These are phyloP conservation scores for Aureobasidium subglaciale DNA, from an alignment of 2,329 filamentous ascomycete genomes.

Conservation along the genomic window DNA sequence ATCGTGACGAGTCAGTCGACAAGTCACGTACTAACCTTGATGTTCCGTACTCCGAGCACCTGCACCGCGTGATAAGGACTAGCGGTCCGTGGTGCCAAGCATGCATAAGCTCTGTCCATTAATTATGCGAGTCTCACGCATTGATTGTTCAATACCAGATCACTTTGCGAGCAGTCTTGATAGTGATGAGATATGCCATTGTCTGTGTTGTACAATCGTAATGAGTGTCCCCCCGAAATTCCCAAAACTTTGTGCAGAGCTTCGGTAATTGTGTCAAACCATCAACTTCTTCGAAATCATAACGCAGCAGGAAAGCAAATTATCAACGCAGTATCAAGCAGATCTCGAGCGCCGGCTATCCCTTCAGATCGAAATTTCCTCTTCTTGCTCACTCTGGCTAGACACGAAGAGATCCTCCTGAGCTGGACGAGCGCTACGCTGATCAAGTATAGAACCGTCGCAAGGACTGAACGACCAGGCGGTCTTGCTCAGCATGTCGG, in stretches of 20 bases:
- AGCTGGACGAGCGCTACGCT: background rate
- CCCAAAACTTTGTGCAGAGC: too few relatives aligned
- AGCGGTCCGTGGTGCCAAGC: background rate
- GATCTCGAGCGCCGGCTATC: too few relatives aligned
- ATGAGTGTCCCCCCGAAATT: too few relatives aligned
- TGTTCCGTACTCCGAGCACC: too few relatives aligned
- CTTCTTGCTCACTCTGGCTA: background rate
- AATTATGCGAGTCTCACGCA: too few relatives aligned
- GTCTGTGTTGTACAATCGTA: too few relatives aligned
- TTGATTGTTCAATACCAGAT: too few relatives aligned
- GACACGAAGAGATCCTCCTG: background rate
- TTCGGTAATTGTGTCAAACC: background rate
- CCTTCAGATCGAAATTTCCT: too few relatives aligned
- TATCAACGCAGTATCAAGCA: background rate
- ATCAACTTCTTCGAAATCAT: background rate
- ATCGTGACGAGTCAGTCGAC: background rate
- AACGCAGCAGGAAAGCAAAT: background rate
- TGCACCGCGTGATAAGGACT: background rate
- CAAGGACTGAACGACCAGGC: background rate
- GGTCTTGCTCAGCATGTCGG: background rate
- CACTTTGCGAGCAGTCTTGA: too few relatives aligned
- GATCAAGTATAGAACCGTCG: too few relatives aligned
- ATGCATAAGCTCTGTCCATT: too few relatives aligned
- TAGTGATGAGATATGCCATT: background rate
- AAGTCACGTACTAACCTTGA: background rate